Evolutionary conservation across 176 grass and related monocot species (phyloP), one percentile per base, ranked within the genome.

Genomic region (Musa acuminata): DNA sequence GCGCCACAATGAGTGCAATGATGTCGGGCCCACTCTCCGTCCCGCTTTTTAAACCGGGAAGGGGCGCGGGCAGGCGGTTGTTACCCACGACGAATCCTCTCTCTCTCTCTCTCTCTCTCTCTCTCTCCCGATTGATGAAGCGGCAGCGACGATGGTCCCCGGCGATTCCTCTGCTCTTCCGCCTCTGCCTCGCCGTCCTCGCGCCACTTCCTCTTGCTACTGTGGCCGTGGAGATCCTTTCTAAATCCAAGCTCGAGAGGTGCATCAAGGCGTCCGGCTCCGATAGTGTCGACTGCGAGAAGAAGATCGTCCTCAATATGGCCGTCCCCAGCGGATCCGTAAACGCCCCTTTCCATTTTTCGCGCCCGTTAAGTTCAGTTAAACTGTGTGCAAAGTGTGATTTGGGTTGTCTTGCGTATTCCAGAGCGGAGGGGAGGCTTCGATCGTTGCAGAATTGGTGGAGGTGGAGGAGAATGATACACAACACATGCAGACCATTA

Each of bases 381-480:
- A 63, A 27, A 75, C 14, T 75, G 74, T 78, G 49, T 49, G 17
- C 35, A 17, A 69, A 20, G 4, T 71, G 43, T 49, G 69, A 71
- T 20, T 50, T 16, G 14, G 7, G 8, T 19, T 60, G 16, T 53
- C 0, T 52, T 16, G 21, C 3, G 8, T 49, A 67, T 50, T 64
- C 50, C 84, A 98, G 86, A 93, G 82, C 70, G 95, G 88, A 66
- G 78, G 84, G 59, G 95, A 94, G 86, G 80, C 88, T 25, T 91
- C 88, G 27, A 72, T 94, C 52, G 84, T 91, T n/a, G 90, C 82
- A 49, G 66, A 87, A 43, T 54, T 94, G 76, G 78, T 53, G 70
- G 88, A 98, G 52, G 81, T 84, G 65, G 86, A 91, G 80, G 81
- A 77, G 75, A 87, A 86, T 51, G 69, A 74, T 26, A 83, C 77